A percentile compares a stretch with the other conserved stretches of the same genome.
These are phyloP conservation scores for Lolium multiflorum DNA, from an alignment of 176 grass and related monocot genomes.

Conservation along the genomic window DNA sequence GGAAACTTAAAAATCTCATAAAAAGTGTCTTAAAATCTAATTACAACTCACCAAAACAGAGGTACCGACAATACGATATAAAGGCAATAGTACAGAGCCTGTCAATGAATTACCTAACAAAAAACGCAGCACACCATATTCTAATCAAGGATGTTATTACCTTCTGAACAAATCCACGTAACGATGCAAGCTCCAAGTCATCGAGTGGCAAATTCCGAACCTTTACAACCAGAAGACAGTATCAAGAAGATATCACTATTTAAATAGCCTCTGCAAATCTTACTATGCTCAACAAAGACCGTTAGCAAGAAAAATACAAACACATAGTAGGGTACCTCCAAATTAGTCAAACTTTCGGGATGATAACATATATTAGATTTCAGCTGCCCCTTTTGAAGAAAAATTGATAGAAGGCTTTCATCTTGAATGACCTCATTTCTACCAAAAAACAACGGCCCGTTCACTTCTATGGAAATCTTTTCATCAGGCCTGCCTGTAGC, in stretches of 20 bases:
- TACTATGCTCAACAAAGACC: conserved; percentile 36
- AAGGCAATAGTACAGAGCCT: conserved; percentile 24
- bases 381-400: conserved; percentile 97
- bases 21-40: conserved; percentile 34
- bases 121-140: not conserved
- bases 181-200: conserved; percentile 94
- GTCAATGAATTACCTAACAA: conserved; percentile 12
- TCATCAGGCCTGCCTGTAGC: conserved; percentile 95
- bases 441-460: conserved; percentile 74
- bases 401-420: conserved; percentile 72
- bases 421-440: conserved; percentile 62
- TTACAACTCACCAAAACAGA: conserved; percentile 24
- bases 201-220: conserved; percentile 97
- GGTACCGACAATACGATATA: conserved; percentile 17
- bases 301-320: conserved; percentile 45
- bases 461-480: conserved; percentile 83
- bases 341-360: conserved; percentile 78
- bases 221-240: conserved; percentile 57
- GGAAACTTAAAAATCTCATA: conserved; percentile 23
- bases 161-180: conserved; percentile 97
- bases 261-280: conserved; percentile 27
- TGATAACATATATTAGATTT: conserved; percentile 90
- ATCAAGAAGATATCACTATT: conserved; percentile 39
- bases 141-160: conserved; percentile 50
- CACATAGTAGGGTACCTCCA: conserved; percentile 72